Conservation (phyloP, 768 basidiomycete genomes). For the Lepiota brunneoincarnata region DNA sequence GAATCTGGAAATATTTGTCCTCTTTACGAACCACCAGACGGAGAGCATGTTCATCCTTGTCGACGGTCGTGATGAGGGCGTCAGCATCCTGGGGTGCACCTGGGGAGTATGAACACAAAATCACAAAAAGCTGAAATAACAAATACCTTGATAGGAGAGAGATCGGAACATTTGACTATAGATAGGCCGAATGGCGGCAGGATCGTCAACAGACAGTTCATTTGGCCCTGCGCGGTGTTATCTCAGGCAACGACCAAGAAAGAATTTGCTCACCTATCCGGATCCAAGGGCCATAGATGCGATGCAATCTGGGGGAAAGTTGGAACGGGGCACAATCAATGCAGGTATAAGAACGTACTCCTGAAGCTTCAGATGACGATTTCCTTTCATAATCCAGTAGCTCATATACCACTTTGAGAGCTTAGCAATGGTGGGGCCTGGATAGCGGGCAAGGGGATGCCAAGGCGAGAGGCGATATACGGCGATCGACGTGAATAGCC, state of each 20-base stretch:
- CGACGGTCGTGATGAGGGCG: conserved; percentile 18
- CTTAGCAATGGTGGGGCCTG: conserved; percentile 29
- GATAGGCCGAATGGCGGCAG: conserved; percentile 22
- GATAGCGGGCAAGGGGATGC: conserved; percentile 35
- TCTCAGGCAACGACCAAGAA: neutral
- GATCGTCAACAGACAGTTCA: conserved; percentile 29
- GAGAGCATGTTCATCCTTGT: conserved; percentile 14
- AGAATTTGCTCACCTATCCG: conserved; percentile 24
- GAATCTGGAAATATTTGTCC: neutral
- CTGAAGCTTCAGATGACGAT: conserved; percentile 16
- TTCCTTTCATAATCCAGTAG: conserved; percentile 14
- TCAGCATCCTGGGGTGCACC: conserved; percentile 17
- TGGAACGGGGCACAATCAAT: conserved; percentile 1
- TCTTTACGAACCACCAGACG: conserved; percentile 11
- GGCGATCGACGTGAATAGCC: conserved; percentile 20
- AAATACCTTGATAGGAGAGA: conserved; percentile 19
- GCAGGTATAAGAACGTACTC: neutral
- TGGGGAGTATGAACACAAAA: neutral
- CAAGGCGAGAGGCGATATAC: conserved; percentile 35
- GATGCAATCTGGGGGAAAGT: conserved; percentile 23
- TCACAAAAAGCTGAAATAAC: neutral
- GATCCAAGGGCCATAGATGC: conserved; percentile 28
- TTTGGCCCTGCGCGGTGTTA: conserved; percentile 28
- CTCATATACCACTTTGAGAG: conserved; percentile 30
- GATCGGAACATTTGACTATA: conserved; percentile 25